Evolutionary conservation across 805 yeast species (phyloP).

Genomic region (Yarrowia sp.): DNA sequence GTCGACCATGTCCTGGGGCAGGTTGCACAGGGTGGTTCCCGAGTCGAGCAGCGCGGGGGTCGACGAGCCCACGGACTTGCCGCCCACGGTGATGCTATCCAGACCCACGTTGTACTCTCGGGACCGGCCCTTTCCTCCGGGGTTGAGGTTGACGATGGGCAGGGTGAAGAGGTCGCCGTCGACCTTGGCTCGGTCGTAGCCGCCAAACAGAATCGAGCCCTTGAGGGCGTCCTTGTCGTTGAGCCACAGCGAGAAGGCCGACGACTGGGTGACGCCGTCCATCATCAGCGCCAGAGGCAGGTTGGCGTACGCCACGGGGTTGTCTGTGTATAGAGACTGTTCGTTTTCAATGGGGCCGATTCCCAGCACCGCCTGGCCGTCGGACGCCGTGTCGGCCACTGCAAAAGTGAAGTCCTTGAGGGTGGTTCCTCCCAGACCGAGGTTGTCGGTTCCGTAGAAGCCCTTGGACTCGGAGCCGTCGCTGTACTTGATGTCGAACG

Average conservation of each 20-base stretch:
- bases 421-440: conserved; percentile 58
- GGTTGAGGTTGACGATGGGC: conserved; percentile 49
- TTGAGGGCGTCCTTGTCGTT: conserved; percentile 46
- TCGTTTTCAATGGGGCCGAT: conserved; percentile 50
- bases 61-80: conserved; percentile 31
- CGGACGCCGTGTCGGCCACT: conserved; percentile 68
- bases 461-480: conserved; percentile 58
- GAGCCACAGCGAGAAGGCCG: conserved; percentile 56
- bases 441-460: conserved; percentile 64
- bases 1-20: conserved; percentile 51
- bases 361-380: conserved; percentile 61
- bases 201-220: conserved; percentile 45
- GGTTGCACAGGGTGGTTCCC: conserved; percentile 59
- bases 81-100: conserved; percentile 40
- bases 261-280: conserved; percentile 52
- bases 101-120: conserved; percentile 32
- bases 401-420: conserved; percentile 72
- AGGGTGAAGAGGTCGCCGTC: conserved; percentile 44
- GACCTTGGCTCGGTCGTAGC: conserved; percentile 42
- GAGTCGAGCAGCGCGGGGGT: conserved; percentile 55
- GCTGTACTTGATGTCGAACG: conserved; percentile 53
- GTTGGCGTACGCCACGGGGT: conserved; percentile 45
- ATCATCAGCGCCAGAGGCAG: conserved; percentile 50
- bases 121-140: conserved; percentile 44
- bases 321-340: conserved; percentile 42